A percentile compares a stretch with the other conserved stretches of the same genome.
phyloP scores from a whole-genome alignment of 768 basidiomycete genomes.

The Russula earlei region DNA sequence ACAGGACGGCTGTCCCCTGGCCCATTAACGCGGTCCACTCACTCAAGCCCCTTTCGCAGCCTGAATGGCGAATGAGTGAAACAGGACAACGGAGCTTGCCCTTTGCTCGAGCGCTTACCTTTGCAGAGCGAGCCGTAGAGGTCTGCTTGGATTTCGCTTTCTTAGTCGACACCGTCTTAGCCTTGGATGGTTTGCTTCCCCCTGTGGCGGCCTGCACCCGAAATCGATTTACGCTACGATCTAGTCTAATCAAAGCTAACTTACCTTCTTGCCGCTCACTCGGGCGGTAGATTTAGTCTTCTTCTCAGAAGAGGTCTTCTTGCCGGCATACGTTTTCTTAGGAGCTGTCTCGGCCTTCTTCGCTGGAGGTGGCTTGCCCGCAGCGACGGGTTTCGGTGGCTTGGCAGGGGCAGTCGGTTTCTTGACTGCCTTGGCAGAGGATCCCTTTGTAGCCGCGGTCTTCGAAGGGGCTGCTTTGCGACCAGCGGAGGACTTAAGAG shows the following conservation, averaged over 20 bases:
- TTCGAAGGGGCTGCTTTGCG: conserved; percentile 21
- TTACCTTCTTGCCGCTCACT: conserved; percentile 56
- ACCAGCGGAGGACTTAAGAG: conserved; percentile 26
- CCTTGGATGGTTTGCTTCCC: conserved; percentile 26
- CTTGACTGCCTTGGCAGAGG: conserved; percentile 11
- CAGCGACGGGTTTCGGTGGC: conserved; percentile 1
- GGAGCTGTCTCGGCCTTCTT: conserved; percentile 22
- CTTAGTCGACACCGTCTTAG: conserved; percentile 23
- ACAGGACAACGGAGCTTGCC: background rate
- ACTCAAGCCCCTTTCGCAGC: background rate
- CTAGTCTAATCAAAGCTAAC: background rate
- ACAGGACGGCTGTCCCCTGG: background rate
- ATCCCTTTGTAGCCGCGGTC: conserved; percentile 16
- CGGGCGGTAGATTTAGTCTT: conserved; percentile 27
- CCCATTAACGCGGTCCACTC: background rate
- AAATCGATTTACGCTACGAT: background rate
- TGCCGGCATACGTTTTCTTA: conserved; percentile 21
- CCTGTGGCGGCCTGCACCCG: conserved; percentile 45
- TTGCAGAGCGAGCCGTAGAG: too few relatives aligned
- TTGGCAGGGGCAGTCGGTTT: conserved; percentile 12
- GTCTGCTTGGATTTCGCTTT: conserved; percentile 22
- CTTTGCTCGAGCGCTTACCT: background rate
- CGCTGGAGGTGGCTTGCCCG: conserved; percentile 23
- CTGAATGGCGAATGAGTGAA: background rate
- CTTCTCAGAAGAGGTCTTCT: conserved; percentile 12